Base-by-base conservation (phyloP, 345 rosid species). In the Isatis tinctoria region DNA sequence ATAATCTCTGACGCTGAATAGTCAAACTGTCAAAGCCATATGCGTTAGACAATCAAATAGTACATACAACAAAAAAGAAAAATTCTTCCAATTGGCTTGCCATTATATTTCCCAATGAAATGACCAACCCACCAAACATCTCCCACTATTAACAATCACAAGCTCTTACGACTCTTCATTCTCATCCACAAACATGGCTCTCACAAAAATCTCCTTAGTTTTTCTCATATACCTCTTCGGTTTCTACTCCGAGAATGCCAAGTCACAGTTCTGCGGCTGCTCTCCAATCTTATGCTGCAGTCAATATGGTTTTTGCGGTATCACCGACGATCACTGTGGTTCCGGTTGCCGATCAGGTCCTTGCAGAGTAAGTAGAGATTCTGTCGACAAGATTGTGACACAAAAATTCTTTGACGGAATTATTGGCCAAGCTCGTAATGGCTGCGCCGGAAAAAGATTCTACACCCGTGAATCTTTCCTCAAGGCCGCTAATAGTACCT, bases 381-480 rank as follows among this genome's bases (percentile, higher is more conserved):
- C 12, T 35, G 13, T 58, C 17, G 62, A 17, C 26, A 2, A 17
- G 41, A 69, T 84, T 30, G 85, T 86, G 7, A 84, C 87, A 2
- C 10, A 71, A 8, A 45, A 17, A 2, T 88, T 88, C 73, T 88
- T 88, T 57, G 47, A 82, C 16, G 45, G 70, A 2, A 87, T 86
- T 20, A 75, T 75, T 36, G 69, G 69, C 63, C 79, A 79, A 27
- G 79, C 86, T 2, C 64, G 3, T 10, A 33, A 36, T 7, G 58
- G 54, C 8, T 87, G 90, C 18, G 77, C 63, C 2, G 90, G 90
- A 32, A 83, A 73, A 74, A 80, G 60, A 7, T 86, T 86, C 47
- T 86, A 86, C 51, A 60, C 86, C 0, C 77, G 81, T 17, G 73
- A 39, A 14, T 65, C 78, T 57, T 78, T 82, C 61, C 13, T 82